Evolutionary conservation across 139 green algal species (phyloP).

Genomic region (Chlorokybus atmophyticus): DNA sequence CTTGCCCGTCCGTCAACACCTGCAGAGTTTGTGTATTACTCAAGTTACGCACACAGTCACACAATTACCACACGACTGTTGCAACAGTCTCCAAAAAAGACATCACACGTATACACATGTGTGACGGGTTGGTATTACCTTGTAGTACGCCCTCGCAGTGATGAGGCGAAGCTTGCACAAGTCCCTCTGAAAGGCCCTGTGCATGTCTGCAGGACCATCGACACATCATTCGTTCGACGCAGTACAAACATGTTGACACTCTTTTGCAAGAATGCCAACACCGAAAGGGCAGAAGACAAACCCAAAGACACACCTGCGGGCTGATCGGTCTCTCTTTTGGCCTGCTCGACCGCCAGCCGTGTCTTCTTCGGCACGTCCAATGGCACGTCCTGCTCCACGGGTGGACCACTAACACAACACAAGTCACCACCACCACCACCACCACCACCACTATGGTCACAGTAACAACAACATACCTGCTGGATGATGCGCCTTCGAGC

Average conservation of each 20-base stretch:
- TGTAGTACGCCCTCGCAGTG: conserved; percentile 48
- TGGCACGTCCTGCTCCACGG: conserved; percentile 54
- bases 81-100: too few species aligned
- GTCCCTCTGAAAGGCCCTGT: conserved; percentile 49
- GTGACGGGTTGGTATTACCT: too few species aligned
- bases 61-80: neutral
- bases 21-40: neutral
- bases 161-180: conserved; percentile 46
- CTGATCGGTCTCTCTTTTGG: conserved; percentile 40
- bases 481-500: conserved; percentile 25
- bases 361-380: conserved; percentile 60
- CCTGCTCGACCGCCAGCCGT: conserved; percentile 59
- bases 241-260: too few species aligned
- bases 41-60: neutral
- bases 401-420: too few species aligned
- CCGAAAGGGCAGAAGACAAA: too few species aligned
- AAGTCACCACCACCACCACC: too few species aligned
- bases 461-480: too few species aligned
- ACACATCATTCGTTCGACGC: too few species aligned
- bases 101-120: too few species aligned
- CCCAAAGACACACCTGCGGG: conserved; percentile 7
- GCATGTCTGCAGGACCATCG: conserved; percentile 42
- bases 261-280: too few species aligned
- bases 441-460: too few species aligned
- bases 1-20: conserved; percentile 50